These are phyloP conservation scores for Mycena leptocephala DNA, from an alignment of 768 basidiomycete species.

Conservation along the genomic window DNA sequence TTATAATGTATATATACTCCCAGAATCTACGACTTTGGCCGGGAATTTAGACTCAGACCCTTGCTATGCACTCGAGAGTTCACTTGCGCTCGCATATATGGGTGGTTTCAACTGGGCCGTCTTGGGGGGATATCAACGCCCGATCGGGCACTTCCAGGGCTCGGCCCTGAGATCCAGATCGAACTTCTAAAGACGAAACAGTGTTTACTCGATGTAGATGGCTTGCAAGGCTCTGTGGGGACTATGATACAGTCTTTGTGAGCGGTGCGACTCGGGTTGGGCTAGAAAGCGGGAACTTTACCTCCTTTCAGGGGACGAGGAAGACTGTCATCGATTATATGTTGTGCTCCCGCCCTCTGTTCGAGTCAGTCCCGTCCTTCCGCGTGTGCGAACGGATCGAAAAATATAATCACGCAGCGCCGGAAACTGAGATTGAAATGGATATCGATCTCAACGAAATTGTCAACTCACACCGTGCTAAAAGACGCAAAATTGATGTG, in stretches of 20 bases:
- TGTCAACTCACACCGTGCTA: neutral
- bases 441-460: neutral
- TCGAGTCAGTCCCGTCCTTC: neutral
- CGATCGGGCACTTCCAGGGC: neutral
- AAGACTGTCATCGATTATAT: slow-evolving; percentile 24
- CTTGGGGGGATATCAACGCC: slow-evolving; percentile 21
- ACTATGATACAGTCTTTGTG: slow-evolving; percentile 1
- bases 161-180: neutral
- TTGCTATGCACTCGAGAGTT: neutral
- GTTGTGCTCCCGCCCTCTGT: slow-evolving; percentile 1
- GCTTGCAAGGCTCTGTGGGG: neutral
- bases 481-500: neutral
- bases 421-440: neutral
- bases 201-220: neutral
- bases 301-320: slow-evolving; percentile 26
- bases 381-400: neutral
- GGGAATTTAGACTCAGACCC: slow-evolving; percentile 17
- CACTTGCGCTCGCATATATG: slow-evolving; percentile 6
- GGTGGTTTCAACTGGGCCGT: neutral
- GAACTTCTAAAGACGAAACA: neutral
- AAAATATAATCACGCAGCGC: slow-evolving; percentile 14
- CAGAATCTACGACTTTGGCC: neutral
- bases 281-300: slow-evolving; percentile 14
- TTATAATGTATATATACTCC: slow-evolving; percentile 22
- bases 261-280: slow-evolving; percentile 20